Percentiles rank a stretch among this genome's conserved stretches.
These are phyloP conservation scores for Escovopsis sp. DNA, from an alignment of 2,329 filamentous ascomycete species.

Conservation along the genomic window DNA sequence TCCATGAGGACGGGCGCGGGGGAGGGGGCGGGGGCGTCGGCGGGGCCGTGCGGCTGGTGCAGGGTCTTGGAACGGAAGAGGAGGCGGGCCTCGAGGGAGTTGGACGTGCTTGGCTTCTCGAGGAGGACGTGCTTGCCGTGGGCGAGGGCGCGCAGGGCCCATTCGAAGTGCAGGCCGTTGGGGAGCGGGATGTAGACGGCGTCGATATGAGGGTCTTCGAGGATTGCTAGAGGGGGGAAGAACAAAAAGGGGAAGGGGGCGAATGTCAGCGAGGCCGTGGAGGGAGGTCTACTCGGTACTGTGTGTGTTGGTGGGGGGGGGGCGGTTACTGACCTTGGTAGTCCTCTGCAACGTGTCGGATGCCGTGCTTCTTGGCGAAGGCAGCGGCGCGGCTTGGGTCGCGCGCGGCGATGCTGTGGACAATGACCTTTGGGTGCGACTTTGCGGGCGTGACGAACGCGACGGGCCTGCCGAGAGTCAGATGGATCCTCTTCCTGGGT, in stretches of 20 bases:
- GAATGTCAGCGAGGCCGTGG: too few relatives aligned
- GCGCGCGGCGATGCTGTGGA: constrained; percentile 38
- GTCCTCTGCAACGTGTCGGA: constrained; percentile 31
- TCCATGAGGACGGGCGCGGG: constrained; percentile 33
- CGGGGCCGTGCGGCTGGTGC: constrained; percentile 5
- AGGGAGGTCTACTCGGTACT: constrained; percentile 30
- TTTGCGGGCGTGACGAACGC: constrained; percentile 34
- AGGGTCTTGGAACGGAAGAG: constrained; percentile 28
- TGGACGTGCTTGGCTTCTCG: constrained; percentile 2
- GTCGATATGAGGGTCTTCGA: constrained; percentile 25
- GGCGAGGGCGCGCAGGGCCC: constrained; percentile 28
- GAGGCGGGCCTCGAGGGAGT: constrained; percentile 15
- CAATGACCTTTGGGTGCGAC: constrained; percentile 36
- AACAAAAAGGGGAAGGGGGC: background rate
- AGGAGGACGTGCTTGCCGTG: constrained; percentile 29
- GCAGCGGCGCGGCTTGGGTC: constrained; percentile 29
- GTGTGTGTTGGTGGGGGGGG: too few relatives aligned
- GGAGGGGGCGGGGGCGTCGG: too few relatives aligned
- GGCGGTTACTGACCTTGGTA: constrained; percentile 26
- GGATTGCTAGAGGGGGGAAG: constrained; percentile 13
- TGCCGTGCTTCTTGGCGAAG: constrained; percentile 36
- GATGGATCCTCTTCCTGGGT: background rate
- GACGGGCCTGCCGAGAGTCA: constrained; percentile 16
- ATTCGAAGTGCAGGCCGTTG: constrained; percentile 27
- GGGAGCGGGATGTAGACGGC: constrained; percentile 36